Percentiles rank a stretch among this genome's conserved stretches.
Evolutionary conservation across 345 rosid species (phyloP).

Genomic region (Cochlearia excelsa): DNA sequence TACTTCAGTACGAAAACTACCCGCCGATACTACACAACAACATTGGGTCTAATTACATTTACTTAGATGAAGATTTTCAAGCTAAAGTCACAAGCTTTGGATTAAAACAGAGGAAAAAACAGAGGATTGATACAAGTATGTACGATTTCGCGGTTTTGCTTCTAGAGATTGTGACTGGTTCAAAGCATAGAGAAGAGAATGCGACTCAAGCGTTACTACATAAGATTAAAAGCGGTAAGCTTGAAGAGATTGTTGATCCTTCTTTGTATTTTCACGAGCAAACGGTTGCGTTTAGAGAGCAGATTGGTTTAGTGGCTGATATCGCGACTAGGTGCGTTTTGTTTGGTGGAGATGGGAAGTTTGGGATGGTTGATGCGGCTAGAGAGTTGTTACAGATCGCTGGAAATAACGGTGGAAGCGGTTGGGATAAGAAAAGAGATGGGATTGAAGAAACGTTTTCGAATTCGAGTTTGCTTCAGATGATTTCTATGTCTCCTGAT

Average conservation of each 20-base stretch:
- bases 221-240: conserved; percentile 53
- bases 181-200: conserved; percentile 38
- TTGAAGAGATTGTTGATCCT: conserved; percentile 74
- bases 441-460: conserved; percentile 81
- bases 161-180: conserved; percentile 68
- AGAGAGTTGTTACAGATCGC: conserved; percentile 59
- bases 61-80: conserved; percentile 55
- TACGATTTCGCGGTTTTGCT: conserved; percentile 64
- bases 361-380: conserved; percentile 71
- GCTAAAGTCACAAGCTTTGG: conserved; percentile 64
- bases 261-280: conserved; percentile 64
- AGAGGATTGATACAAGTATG: conserved; percentile 43
- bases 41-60: conserved; percentile 51
- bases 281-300: conserved; percentile 45
- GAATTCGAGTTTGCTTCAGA: conserved; percentile 82
- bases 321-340: conserved; percentile 70
- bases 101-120: conserved; percentile 29
- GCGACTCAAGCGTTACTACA: conserved; percentile 53
- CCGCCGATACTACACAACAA: conserved; percentile 67
- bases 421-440: conserved; percentile 47
- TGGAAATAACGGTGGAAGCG: conserved; percentile 40
- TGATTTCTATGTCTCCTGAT: conserved; percentile 91
- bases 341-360: conserved; percentile 71
- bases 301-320: conserved; percentile 69
- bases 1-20: conserved; percentile 58